Conservation (phyloP, 139 green algal genomes). For the Chlorella sp. region DNA sequence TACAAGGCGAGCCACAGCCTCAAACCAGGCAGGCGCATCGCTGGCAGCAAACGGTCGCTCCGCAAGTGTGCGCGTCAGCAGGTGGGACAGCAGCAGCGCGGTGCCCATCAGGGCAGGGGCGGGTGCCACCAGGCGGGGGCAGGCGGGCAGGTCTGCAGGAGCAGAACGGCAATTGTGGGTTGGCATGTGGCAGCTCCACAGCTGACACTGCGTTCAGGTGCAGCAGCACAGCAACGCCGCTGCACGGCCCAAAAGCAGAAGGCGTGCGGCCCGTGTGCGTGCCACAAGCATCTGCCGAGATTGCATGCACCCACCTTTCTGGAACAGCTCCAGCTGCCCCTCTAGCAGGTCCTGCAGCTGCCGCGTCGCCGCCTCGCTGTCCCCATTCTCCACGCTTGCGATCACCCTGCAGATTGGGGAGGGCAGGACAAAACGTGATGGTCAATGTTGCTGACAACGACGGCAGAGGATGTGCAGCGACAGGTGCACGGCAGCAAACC, state of each 20-base stretch:
- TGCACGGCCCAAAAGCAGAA: neutral
- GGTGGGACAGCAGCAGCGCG: constrained; percentile 51
- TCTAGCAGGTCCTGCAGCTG: constrained; percentile 15
- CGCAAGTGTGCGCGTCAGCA: constrained; percentile 45
- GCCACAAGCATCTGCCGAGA: neutral
- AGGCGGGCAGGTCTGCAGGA: constrained; percentile 38
- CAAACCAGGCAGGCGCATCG: constrained; percentile 64
- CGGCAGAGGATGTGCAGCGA: too few relatives aligned
- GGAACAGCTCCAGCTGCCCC: constrained; percentile 9
- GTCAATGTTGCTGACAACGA: too few relatives aligned
- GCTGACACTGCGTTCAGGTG: too few relatives aligned
- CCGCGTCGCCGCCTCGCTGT: neutral
- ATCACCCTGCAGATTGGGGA: constrained; percentile 7
- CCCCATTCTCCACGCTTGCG: constrained; percentile 6
- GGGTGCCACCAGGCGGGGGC: constrained; percentile 12
- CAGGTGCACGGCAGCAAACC: too few relatives aligned
- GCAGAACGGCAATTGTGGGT: too few relatives aligned
- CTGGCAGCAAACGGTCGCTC: constrained; percentile 39
- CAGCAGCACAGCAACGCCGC: too few relatives aligned
- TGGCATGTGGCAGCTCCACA: too few relatives aligned
- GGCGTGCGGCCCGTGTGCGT: neutral
- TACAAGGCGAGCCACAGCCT: constrained; percentile 33
- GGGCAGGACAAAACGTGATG: neutral
- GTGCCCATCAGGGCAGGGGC: constrained; percentile 6
- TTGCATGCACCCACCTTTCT: neutral